Conservation (phyloP, 352 stramenopile species). For the Phytophthora crassamura region DNA sequence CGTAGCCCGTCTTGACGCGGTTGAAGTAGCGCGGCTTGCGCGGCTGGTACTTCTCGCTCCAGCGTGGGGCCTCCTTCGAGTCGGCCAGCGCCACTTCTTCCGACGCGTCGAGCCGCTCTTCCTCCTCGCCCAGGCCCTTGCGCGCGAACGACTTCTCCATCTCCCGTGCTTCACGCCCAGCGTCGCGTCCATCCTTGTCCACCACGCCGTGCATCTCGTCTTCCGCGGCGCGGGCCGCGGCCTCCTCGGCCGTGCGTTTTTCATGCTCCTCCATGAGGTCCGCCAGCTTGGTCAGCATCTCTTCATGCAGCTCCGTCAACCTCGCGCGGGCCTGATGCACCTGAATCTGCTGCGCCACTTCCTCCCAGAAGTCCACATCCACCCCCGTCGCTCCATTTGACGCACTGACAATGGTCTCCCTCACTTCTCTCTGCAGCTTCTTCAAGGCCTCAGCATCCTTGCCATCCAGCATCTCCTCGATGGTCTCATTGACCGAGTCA, state of each 20-base stretch:
- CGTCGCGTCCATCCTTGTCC: constrained; percentile 53
- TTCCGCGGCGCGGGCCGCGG: constrained; percentile 32
- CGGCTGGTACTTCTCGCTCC: constrained; percentile 97
- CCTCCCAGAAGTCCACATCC: constrained; percentile 95
- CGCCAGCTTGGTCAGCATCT: constrained; percentile 94
- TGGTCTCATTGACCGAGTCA: constrained; percentile 84
- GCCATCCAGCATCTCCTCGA: constrained; percentile 90
- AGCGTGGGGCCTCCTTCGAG: constrained; percentile 74
- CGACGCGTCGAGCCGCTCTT: constrained; percentile 86
- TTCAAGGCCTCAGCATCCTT: constrained; percentile 67
- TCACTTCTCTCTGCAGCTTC: constrained; percentile 67
- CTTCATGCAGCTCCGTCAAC: constrained; percentile 92
- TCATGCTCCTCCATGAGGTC: constrained; percentile 92
- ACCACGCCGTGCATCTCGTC: constrained; percentile 27
- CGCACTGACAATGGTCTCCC: constrained; percentile 68
- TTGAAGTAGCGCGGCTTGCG: constrained; percentile 99
- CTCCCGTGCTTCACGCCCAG: constrained; percentile 68
- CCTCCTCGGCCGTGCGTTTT: constrained; percentile 31
- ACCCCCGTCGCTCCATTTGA: constrained; percentile 62
- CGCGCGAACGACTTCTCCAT: constrained; percentile 68
- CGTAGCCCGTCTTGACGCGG: constrained; percentile 98
- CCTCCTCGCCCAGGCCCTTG: constrained; percentile 71
- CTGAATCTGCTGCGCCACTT: constrained; percentile 92
- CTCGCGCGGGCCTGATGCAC: constrained; percentile 92
- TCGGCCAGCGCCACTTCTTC: constrained; percentile 90